Conservation (phyloP, 2,329 filamentous ascomycete species). For the Apiospora pterosperma region DNA sequence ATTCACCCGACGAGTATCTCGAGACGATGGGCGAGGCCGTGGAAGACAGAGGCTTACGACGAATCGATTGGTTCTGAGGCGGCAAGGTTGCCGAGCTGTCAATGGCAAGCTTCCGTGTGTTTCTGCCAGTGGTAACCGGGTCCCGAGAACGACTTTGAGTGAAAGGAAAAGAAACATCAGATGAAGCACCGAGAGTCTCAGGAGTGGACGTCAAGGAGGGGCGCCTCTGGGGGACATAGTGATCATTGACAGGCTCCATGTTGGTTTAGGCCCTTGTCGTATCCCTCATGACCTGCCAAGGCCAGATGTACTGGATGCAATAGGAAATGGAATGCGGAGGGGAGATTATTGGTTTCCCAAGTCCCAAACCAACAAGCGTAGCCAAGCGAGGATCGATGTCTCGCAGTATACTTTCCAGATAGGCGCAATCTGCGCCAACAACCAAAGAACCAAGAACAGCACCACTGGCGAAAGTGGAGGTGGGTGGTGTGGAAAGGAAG, state of each 20-base stretch:
- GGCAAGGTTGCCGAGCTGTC: constrained; percentile 17
- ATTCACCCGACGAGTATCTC: constrained; percentile 42
- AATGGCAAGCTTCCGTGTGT: constrained; percentile 27
- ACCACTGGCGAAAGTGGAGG: not conserved
- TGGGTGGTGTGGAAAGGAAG: not conserved
- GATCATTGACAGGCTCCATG: constrained; percentile 7
- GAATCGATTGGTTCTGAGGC: constrained; percentile 36
- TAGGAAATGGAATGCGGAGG: constrained; percentile 9
- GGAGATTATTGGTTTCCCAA: constrained; percentile 9
- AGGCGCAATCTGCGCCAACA: not conserved
- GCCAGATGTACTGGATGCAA: not conserved
- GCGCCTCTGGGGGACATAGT: constrained; percentile 1
- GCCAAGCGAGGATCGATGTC: constrained; percentile 2
- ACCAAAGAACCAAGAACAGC: not conserved
- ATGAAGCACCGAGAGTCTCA: constrained; percentile 37
- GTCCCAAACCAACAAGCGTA: not conserved
- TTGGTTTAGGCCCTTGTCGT: constrained; percentile 6
- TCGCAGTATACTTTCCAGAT: not conserved
- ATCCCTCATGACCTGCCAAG: not conserved
- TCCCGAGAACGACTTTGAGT: constrained; percentile 15
- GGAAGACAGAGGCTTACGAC: constrained; percentile 58
- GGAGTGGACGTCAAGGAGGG: constrained; percentile 18
- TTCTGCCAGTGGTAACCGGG: constrained; percentile 26
- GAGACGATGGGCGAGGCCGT: constrained; percentile 50
- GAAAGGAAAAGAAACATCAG: constrained; percentile 25